A percentile compares a stretch with the other conserved stretches of the same genome.
Conservation (phyloP, 768 basidiomycete genomes). For the Serendipita sp. region DNA sequence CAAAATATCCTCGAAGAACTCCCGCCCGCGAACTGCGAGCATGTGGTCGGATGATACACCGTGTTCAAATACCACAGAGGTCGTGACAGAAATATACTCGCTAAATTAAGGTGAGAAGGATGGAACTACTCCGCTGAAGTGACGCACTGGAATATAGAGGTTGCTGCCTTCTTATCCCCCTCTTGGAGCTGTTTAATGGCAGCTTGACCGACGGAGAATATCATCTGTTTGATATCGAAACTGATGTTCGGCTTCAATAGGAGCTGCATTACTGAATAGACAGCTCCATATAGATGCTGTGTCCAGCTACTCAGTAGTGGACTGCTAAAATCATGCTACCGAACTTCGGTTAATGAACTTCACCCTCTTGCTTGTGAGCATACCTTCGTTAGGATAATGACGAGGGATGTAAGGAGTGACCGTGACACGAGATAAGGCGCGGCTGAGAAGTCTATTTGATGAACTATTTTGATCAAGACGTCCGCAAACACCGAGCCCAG, state of each 20-base stretch:
- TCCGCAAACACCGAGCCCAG: conserved; percentile 54
- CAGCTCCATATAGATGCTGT: conserved; percentile 34
- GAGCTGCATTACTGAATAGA: conserved; percentile 35
- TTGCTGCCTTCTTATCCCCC: conserved; percentile 35
- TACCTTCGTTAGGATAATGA: conserved; percentile 50
- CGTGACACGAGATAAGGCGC: conserved; percentile 39
- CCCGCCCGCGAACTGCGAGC: conserved; percentile 39
- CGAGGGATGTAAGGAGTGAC: conserved; percentile 43
- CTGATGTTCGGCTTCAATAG: conserved; percentile 34
- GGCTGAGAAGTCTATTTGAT: conserved; percentile 29
- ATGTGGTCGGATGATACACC: conserved; percentile 39
- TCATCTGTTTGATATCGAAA: conserved; percentile 52
- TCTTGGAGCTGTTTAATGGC: conserved; percentile 34
- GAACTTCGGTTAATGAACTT: not conserved
- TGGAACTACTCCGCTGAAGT: not conserved
- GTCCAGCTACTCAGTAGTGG: conserved; percentile 39
- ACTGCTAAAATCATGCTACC: conserved; percentile 45
- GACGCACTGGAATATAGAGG: conserved; percentile 40
- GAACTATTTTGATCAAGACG: conserved; percentile 36
- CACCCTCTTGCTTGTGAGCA: not conserved
- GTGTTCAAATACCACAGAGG: conserved; percentile 33
- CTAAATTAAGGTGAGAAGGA: conserved; percentile 19
- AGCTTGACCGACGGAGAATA: conserved; percentile 43
- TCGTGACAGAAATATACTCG: conserved; percentile 36
- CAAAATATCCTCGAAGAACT: conserved; percentile 41